phyloP scores from a whole-genome alignment of 1,284 basidiomycete genomes.

The Boletus mariae region DNA sequence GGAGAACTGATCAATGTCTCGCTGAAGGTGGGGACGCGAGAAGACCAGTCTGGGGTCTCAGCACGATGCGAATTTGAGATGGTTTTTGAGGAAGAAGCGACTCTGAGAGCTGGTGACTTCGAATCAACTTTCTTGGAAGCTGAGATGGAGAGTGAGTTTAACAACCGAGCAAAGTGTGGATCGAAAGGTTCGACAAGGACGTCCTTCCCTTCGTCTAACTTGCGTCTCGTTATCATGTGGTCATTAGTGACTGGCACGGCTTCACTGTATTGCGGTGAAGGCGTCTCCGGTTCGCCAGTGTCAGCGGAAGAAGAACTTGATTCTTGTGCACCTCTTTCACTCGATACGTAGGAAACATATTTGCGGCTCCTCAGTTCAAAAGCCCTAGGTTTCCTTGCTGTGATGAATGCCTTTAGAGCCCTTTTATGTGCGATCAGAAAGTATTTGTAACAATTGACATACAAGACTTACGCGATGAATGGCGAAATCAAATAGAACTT shows the following conservation, averaged over 20 bases:
- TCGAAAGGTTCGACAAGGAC: constrained; percentile 40
- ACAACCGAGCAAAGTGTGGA: constrained; percentile 66
- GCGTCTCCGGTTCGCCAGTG: constrained; percentile 58
- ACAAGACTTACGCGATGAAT: constrained; percentile 76
- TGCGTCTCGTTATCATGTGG: constrained; percentile 18
- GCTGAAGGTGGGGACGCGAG: constrained; percentile 28
- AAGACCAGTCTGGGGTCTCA: constrained; percentile 33
- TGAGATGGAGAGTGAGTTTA: constrained; percentile 61
- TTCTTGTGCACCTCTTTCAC: constrained; percentile 44
- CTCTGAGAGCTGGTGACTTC: constrained; percentile 5
- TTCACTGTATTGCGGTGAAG: constrained; percentile 54
- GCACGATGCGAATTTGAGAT: constrained; percentile 12
- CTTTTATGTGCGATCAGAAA: constrained; percentile 35
- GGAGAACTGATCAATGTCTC: constrained; percentile 8
- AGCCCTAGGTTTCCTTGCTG: constrained; percentile 46
- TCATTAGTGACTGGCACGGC: constrained; percentile 26
- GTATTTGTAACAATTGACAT: constrained; percentile 6
- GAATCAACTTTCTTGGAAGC: constrained; percentile 37
- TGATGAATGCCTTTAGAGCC: constrained; percentile 63
- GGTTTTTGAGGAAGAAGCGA: constrained; percentile 8
- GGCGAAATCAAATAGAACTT: constrained; percentile 97
- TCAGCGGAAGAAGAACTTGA: constrained; percentile 63
- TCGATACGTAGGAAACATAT: constrained; percentile 20
- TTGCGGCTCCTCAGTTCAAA: constrained; percentile 33
- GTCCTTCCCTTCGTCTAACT: constrained; percentile 28